Conservation (phyloP, 2,329 filamentous ascomycete species). For the Aspergillus clavatus region DNA sequence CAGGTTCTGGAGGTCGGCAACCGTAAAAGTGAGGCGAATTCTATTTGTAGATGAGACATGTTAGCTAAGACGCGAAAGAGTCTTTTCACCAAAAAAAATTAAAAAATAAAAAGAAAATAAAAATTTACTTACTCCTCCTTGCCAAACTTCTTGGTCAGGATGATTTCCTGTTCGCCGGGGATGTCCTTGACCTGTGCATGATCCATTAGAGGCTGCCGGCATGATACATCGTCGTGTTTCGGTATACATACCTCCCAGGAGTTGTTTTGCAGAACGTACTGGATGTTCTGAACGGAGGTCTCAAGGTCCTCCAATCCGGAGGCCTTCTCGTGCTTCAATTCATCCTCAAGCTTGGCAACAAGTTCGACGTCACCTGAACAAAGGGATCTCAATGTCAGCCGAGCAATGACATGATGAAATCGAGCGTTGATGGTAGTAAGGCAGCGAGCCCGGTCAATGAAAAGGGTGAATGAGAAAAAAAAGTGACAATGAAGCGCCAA, state of each 20-base stretch:
- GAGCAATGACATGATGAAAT: neutral
- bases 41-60: constrained; percentile 35
- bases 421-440: neutral
- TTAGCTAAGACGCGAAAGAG: neutral
- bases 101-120: too few species aligned
- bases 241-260: constrained; percentile 63
- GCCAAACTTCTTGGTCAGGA: constrained; percentile 74
- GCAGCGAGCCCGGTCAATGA: neutral
- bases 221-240: neutral
- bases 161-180: constrained; percentile 80
- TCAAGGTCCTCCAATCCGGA: constrained; percentile 70
- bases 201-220: neutral
- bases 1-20: constrained; percentile 71
- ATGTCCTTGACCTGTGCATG: constrained; percentile 60
- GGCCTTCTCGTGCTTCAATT: constrained; percentile 78
- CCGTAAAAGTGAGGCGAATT: constrained; percentile 77
- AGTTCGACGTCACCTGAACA: constrained; percentile 68
- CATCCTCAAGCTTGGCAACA: constrained; percentile 75
- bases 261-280: constrained; percentile 82
- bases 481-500: neutral
- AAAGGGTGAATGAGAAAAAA: neutral
- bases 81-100: neutral
- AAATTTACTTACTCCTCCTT: constrained; percentile 82
- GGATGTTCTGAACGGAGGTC: constrained; percentile 78
- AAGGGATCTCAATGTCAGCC: constrained; percentile 3